A percentile compares a stretch with the other conserved stretches of the same genome.
Conservation (phyloP, 2,329 filamentous ascomycete species). For the Pseudonectria buxi region DNA sequence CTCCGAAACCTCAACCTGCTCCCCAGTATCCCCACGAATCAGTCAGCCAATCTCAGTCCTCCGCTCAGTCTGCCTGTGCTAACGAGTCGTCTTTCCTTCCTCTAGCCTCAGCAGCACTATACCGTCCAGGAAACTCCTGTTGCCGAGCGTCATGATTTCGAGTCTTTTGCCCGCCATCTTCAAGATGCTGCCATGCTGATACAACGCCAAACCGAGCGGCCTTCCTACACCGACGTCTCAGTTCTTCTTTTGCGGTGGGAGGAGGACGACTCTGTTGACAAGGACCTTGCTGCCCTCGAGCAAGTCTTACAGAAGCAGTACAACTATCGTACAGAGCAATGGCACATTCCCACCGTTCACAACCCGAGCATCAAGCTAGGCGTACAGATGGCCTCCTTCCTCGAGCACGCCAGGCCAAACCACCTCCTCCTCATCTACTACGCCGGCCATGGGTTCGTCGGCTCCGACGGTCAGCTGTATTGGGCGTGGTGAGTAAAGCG, state of each 20-base stretch:
- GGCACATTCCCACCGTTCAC: slow-evolving; percentile 52
- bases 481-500: slow-evolving; percentile 55
- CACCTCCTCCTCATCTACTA: slow-evolving; percentile 61
- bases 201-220: slow-evolving; percentile 54
- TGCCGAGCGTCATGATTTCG: slow-evolving; percentile 54
- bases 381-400: slow-evolving; percentile 52
- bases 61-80: slow-evolving; percentile 12
- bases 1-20: slow-evolving; percentile 24
- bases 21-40: slow-evolving; percentile 27
- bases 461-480: slow-evolving; percentile 54
- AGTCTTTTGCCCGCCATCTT: slow-evolving; percentile 59
- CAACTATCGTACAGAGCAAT: slow-evolving; percentile 53
- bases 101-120: slow-evolving; percentile 27
- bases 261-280: slow-evolving; percentile 47
- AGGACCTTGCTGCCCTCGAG: slow-evolving; percentile 49
- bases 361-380: slow-evolving; percentile 56
- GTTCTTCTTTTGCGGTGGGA: slow-evolving; percentile 58
- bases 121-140: slow-evolving; percentile 34
- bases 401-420: slow-evolving; percentile 50
- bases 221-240: slow-evolving; percentile 51
- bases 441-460: slow-evolving; percentile 52
- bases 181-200: slow-evolving; percentile 64
- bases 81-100: slow-evolving; percentile 8
- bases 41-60: slow-evolving; percentile 24
- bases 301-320: slow-evolving; percentile 53